A percentile compares a stretch with the other conserved stretches of the same genome.
Conservation (phyloP, 345 rosid species). For the Boechera retrofracta region DNA sequence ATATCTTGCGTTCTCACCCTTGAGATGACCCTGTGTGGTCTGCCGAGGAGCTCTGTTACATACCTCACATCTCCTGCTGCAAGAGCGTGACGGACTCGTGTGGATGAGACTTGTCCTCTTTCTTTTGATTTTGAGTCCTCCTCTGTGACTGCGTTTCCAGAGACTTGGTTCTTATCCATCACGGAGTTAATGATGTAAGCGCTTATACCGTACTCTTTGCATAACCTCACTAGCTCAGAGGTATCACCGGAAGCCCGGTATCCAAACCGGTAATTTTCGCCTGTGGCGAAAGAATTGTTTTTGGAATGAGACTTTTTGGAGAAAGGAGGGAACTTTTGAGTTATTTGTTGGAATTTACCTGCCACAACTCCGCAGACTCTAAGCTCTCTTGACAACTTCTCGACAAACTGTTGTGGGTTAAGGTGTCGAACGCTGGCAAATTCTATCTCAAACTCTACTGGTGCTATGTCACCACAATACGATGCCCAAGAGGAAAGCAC, state of each 20-base stretch:
- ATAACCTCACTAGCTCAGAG: conserved; percentile 64
- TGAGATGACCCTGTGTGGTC: conserved; percentile 66
- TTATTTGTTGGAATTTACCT: conserved; percentile 46
- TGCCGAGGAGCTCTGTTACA: conserved; percentile 84
- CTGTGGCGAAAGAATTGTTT: conserved; percentile 42
- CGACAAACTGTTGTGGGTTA: conserved; percentile 77
- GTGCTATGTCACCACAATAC: conserved; percentile 61
- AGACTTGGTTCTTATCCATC: conserved; percentile 74
- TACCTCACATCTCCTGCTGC: conserved; percentile 70
- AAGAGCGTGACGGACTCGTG: conserved; percentile 81
- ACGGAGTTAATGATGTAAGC: conserved; percentile 71
- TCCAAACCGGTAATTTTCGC: conserved; percentile 88
- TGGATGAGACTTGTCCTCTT: conserved; percentile 84
- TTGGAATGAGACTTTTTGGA: background rate
- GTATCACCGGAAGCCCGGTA: conserved; percentile 82
- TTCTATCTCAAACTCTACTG: conserved; percentile 65
- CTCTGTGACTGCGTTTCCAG: conserved; percentile 37
- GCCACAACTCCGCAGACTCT: conserved; percentile 79
- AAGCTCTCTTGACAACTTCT: conserved; percentile 76
- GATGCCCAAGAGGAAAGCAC: conserved; percentile 78
- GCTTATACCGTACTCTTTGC: conserved; percentile 62
- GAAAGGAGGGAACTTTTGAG: background rate
- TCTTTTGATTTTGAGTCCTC: conserved; percentile 53
- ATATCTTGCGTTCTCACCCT: conserved; percentile 35
- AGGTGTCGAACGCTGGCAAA: conserved; percentile 78